Evolutionary conservation across 2,329 filamentous ascomycete genomes (phyloP).

Genomic region (Paraphoma sp.): DNA sequence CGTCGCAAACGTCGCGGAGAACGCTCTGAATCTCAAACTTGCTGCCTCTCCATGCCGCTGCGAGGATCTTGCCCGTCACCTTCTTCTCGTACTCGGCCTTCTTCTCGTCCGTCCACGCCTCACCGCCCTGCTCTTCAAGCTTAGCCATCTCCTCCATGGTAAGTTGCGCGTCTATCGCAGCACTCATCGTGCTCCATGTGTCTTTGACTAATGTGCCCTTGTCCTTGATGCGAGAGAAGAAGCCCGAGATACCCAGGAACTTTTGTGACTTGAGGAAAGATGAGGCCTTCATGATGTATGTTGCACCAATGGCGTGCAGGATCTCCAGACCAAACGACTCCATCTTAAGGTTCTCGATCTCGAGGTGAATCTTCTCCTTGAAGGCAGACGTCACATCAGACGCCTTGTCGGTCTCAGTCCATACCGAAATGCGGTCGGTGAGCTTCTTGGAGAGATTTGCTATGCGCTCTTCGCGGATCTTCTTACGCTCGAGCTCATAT

Average conservation of each 20-base stretch:
- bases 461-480: constrained; percentile 87
- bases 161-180: constrained; percentile 95
- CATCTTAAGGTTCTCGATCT: constrained; percentile 99
- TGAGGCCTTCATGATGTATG: constrained; percentile 86
- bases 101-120: constrained; percentile 98
- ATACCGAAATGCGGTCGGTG: constrained; percentile 86
- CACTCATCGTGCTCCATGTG: constrained; percentile 97
- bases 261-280: constrained; percentile 93
- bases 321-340: constrained; percentile 98
- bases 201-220: constrained; percentile 97
- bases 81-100: constrained; percentile 93
- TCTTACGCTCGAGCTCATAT: constrained; percentile 84
- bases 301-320: constrained; percentile 89
- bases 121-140: constrained; percentile 90
- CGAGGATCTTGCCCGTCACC: constrained; percentile 97
- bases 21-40: constrained; percentile 99
- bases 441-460: constrained; percentile 84
- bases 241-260: constrained; percentile 93
- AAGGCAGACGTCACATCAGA: constrained; percentile 85
- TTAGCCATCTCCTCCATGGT: constrained; percentile 99
- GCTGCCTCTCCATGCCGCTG: constrained; percentile 93
- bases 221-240: constrained; percentile 92
- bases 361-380: constrained; percentile 90
- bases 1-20: constrained; percentile 90
- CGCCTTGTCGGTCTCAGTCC: constrained; percentile 96